phyloP scores from a whole-genome alignment of 805 yeast species.

The Starmerella lactis-condensi region DNA sequence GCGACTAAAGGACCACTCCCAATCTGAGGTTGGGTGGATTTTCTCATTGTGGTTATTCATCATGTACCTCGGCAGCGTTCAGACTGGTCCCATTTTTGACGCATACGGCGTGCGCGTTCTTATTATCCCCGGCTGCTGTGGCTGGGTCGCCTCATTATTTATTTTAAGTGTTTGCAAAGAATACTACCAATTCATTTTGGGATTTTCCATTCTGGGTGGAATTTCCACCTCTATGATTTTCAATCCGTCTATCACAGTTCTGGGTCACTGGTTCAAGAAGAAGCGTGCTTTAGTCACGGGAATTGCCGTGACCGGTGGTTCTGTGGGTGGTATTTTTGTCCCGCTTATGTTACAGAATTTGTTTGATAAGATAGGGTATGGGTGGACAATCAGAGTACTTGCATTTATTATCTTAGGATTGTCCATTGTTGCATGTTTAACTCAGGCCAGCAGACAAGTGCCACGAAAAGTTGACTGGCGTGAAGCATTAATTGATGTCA shows the following conservation, averaged over 20 bases:
- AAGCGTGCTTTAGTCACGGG: slow-evolving; percentile 45
- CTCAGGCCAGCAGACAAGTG: slow-evolving; percentile 24
- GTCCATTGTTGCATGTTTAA: slow-evolving; percentile 20
- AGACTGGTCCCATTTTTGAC: slow-evolving; percentile 38
- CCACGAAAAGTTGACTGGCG: slow-evolving; percentile 11
- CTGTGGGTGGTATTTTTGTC: slow-evolving; percentile 44
- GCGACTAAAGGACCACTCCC: slow-evolving; percentile 29
- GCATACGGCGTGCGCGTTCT: slow-evolving; percentile 34
- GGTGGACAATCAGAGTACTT: slow-evolving; percentile 41
- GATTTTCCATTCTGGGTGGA: slow-evolving; percentile 38
- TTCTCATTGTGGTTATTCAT: slow-evolving; percentile 29
- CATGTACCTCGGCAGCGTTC: slow-evolving; percentile 31
- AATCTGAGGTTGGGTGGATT: slow-evolving; percentile 49
- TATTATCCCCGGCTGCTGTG: slow-evolving; percentile 29
- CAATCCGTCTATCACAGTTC: slow-evolving; percentile 36
- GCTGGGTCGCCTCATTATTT: slow-evolving; percentile 33
- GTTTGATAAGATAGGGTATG: slow-evolving; percentile 34
- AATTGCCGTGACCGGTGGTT: slow-evolving; percentile 44
- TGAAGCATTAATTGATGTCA: slow-evolving; percentile 20
- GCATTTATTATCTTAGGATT: slow-evolving; percentile 21
- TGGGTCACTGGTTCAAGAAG: slow-evolving; percentile 43
- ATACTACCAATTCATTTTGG: slow-evolving; percentile 42
- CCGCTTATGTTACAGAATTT: slow-evolving; percentile 36
- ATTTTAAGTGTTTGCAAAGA: slow-evolving; percentile 32
- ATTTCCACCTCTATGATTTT: slow-evolving; percentile 27